Evolutionary conservation across 192 early-diverging fungal genomes (phyloP).

Genomic region (Thamnidium elegans): DNA sequence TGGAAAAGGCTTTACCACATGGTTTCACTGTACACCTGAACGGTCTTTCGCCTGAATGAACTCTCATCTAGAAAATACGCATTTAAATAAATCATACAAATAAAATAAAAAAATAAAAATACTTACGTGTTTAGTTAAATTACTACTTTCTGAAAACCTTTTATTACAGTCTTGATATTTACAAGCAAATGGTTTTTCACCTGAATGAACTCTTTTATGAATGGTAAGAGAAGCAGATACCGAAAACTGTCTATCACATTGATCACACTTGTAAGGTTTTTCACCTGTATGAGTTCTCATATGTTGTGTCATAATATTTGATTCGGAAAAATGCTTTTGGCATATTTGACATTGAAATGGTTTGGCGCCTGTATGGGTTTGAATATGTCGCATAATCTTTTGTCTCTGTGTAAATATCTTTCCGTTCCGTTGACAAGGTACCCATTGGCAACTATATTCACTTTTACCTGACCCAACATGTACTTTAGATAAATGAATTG

Average conservation of each 20-base stretch:
- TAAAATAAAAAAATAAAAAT: slow-evolving; percentile 11
- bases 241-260: slow-evolving; percentile 66
- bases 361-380: slow-evolving; percentile 79
- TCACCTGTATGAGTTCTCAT: slow-evolving; percentile 79
- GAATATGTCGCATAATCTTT: slow-evolving; percentile 77
- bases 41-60: slow-evolving; percentile 67
- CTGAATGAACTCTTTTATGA: slow-evolving; percentile 66
- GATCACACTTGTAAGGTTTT: slow-evolving; percentile 67
- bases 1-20: slow-evolving; percentile 49
- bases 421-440: slow-evolving; percentile 47
- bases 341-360: slow-evolving; percentile 78
- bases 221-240: slow-evolving; percentile 69
- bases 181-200: slow-evolving; percentile 54
- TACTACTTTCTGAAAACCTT: slow-evolving; percentile 54
- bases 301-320: slow-evolving; percentile 75
- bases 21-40: slow-evolving; percentile 55
- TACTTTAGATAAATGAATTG: slow-evolving; percentile 57
- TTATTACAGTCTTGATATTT: slow-evolving; percentile 52
- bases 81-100: too few species aligned
- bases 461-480: slow-evolving; percentile 64
- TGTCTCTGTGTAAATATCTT: slow-evolving; percentile 51
- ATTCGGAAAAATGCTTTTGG: slow-evolving; percentile 77
- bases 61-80: too few species aligned
- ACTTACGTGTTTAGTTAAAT: slow-evolving; percentile 53
- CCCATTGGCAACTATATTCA: slow-evolving; percentile 54